These are phyloP conservation scores for Eucalyptus marginata DNA, from an alignment of 345 rosid genomes.

Conservation along the genomic window DNA sequence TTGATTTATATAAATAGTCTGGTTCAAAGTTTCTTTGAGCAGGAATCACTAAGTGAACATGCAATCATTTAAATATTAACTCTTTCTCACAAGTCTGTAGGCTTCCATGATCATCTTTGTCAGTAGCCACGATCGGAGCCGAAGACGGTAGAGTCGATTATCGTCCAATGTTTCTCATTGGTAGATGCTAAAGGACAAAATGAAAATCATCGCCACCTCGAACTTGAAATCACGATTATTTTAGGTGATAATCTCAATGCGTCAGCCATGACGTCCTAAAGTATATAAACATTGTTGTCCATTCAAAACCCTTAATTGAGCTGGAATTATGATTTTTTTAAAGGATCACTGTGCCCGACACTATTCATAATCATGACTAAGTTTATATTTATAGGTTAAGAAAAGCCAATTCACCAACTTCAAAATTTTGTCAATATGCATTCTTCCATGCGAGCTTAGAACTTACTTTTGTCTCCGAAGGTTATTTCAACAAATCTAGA, in stretches of 20 bases:
- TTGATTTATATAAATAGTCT: neutral
- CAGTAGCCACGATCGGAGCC: neutral
- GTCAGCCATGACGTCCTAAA: neutral
- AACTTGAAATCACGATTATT: neutral
- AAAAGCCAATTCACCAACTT: neutral
- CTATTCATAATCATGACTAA: neutral
- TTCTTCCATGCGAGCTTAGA: neutral
- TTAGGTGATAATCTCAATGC: neutral
- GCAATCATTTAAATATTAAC: neutral
- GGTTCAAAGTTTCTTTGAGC: neutral
- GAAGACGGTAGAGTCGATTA: neutral
- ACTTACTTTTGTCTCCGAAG: neutral
- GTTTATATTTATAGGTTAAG: neutral
- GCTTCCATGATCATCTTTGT: neutral
- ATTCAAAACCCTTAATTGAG: neutral
- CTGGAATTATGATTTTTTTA: neutral
- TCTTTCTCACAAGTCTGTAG: neutral
- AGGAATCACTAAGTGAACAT: neutral
- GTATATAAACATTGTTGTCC: neutral
- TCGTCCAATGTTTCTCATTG: neutral
- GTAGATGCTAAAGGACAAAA: neutral
- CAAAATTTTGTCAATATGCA: neutral
- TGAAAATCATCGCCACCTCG: neutral
- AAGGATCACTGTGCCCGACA: neutral
- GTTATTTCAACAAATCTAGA: neutral